Evolutionary conservation across 805 yeast genomes (phyloP).

Genomic region (Hyphopichia homilentoma): DNA sequence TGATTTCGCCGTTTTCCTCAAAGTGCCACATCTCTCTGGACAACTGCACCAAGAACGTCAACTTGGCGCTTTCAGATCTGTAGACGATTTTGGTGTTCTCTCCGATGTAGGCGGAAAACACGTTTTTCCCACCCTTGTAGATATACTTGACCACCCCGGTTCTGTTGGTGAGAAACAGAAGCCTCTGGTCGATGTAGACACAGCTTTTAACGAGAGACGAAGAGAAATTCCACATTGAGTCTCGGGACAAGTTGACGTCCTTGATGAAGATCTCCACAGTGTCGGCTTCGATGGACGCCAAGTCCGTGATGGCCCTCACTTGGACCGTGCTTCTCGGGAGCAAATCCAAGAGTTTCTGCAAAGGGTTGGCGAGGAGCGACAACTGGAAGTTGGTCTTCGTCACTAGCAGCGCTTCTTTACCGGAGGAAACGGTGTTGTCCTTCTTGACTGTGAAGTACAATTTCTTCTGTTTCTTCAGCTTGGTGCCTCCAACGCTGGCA

Average conservation of each 20-base stretch:
- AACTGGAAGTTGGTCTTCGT: slow-evolving; percentile 35
- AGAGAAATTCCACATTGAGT: slow-evolving; percentile 89
- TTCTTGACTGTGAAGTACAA: slow-evolving; percentile 43
- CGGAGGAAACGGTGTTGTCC: slow-evolving; percentile 20
- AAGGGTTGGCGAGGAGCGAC: slow-evolving; percentile 57
- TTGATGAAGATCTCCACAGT: slow-evolving; percentile 76
- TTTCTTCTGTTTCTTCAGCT: slow-evolving; percentile 23
- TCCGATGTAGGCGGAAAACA: slow-evolving; percentile 74
- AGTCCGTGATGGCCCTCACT: slow-evolving; percentile 42
- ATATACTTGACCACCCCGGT: slow-evolving; percentile 63
- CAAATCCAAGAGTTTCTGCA: slow-evolving; percentile 59
- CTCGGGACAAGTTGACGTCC: slow-evolving; percentile 79
- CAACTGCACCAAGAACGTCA: slow-evolving; percentile 80
- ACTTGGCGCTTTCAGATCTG: slow-evolving; percentile 85
- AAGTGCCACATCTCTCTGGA: slow-evolving; percentile 98
- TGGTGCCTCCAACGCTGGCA: neutral
- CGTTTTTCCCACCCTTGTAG: slow-evolving; percentile 62
- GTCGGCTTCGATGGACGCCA: slow-evolving; percentile 63
- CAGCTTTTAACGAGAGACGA: slow-evolving; percentile 59
- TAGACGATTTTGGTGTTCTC: slow-evolving; percentile 74
- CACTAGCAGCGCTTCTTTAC: slow-evolving; percentile 4
- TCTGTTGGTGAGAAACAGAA: slow-evolving; percentile 58
- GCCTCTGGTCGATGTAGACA: slow-evolving; percentile 60
- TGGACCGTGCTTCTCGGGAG: slow-evolving; percentile 65
- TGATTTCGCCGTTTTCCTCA: slow-evolving; percentile 92